These are phyloP conservation scores for Pseudoscleropodium purum DNA, from an alignment of 225 moss, liverwort and hornwort genomes.

Conservation along the genomic window DNA sequence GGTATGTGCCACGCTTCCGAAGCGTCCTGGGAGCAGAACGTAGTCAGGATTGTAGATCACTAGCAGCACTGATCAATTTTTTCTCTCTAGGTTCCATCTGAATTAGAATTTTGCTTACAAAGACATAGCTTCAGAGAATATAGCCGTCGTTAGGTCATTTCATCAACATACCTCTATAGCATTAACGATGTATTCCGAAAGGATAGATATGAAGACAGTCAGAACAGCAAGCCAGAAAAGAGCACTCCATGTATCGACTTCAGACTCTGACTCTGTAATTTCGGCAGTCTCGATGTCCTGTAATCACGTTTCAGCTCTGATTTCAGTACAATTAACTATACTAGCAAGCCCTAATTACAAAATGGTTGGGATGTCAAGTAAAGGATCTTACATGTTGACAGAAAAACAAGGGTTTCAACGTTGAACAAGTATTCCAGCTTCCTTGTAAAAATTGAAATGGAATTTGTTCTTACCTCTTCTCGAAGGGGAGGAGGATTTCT, in stretches of 20 bases:
- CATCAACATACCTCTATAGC: conserved; percentile 41
- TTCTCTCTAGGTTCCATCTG: not conserved
- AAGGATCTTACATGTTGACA: not conserved
- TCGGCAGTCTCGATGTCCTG: conserved; percentile 27
- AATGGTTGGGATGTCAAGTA: not conserved
- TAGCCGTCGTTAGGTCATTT: not conserved
- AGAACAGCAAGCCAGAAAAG: conserved; percentile 65
- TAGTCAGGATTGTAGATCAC: not conserved
- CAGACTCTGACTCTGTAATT: conserved; percentile 18
- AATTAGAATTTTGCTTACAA: not conserved
- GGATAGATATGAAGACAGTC: conserved; percentile 63
- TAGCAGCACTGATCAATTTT: not conserved
- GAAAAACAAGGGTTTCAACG: not conserved
- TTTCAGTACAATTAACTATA: not conserved
- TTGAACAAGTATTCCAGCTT: not conserved
- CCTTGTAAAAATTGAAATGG: not conserved
- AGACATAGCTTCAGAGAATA: not conserved
- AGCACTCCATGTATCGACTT: conserved; percentile 45
- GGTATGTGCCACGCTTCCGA: conserved; percentile 62
- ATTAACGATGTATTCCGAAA: conserved; percentile 64
- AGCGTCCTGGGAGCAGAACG: conserved; percentile 32
- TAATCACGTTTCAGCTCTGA: not conserved
- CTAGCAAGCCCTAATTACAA: not conserved
- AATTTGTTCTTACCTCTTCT: conserved; percentile 19
- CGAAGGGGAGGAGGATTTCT: conserved; percentile 37